phyloP scores from a whole-genome alignment of 2,329 filamentous ascomycete genomes.

The Verticillium isaacii region DNA sequence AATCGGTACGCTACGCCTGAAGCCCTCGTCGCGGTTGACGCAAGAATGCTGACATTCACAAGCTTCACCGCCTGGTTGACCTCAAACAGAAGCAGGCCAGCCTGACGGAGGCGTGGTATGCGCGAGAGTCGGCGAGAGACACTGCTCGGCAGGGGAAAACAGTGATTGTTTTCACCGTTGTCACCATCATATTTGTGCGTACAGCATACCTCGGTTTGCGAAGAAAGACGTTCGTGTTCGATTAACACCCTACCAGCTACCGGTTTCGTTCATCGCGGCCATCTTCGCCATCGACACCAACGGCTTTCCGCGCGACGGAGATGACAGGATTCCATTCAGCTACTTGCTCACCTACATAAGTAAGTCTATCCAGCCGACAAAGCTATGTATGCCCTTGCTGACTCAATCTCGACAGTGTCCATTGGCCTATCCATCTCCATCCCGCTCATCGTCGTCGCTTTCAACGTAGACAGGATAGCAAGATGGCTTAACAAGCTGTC shows the following conservation, averaged over 20 bases:
- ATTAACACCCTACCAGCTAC: neutral
- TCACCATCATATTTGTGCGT: slow-evolving; percentile 15
- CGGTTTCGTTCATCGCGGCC: slow-evolving; percentile 3
- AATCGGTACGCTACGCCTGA: slow-evolving; percentile 13
- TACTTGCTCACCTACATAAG: slow-evolving; percentile 8
- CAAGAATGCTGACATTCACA: neutral
- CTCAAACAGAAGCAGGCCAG: slow-evolving; percentile 10
- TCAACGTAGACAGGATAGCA: slow-evolving; percentile 3
- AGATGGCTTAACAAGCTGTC: neutral
- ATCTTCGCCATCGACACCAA: slow-evolving; percentile 9
- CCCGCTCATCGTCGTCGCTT: slow-evolving; percentile 8
- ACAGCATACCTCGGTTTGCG: neutral
- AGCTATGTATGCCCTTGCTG: neutral
- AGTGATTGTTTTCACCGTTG: slow-evolving; percentile 13
- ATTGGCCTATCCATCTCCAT: slow-evolving; percentile 5
- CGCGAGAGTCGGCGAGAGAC: slow-evolving; percentile 4
- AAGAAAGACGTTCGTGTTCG: neutral
- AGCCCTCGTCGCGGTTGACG: neutral
- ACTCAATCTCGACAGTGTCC: slow-evolving; percentile 1
- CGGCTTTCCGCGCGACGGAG: neutral
- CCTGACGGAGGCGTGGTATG: slow-evolving; percentile 5
- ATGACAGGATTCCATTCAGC: slow-evolving; percentile 7
- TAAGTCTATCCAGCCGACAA: neutral
- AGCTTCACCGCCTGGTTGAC: slow-evolving; percentile 6
- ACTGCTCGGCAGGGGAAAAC: slow-evolving; percentile 10